Evolutionary conservation across 768 basidiomycete species (phyloP).

Genomic region (Hypholoma fasciculare): DNA sequence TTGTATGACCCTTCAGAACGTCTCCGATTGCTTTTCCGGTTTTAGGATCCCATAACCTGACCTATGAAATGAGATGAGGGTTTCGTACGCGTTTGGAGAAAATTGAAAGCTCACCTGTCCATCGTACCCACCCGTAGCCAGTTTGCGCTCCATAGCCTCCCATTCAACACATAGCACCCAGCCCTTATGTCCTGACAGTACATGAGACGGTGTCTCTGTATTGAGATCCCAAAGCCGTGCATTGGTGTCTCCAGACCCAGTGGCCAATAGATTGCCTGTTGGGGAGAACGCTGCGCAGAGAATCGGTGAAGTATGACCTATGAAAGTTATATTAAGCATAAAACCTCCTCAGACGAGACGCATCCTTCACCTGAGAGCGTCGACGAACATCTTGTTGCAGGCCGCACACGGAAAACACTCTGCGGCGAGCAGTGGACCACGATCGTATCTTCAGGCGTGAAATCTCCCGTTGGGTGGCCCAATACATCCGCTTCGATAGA

Average conservation of each 20-base stretch:
- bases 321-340: constrained; percentile 2
- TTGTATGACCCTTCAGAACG: constrained; percentile 88
- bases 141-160: constrained; percentile 88
- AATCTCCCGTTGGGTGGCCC: constrained; percentile 64
- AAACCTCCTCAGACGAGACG: not conserved
- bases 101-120: constrained; percentile 63
- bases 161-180: constrained; percentile 99
- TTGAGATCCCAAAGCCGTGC: constrained; percentile 93
- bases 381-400: constrained; percentile 92
- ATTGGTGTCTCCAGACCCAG: constrained; percentile 93
- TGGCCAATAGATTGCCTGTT: constrained; percentile 87
- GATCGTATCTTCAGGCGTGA: constrained; percentile 86
- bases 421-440: constrained; percentile 92
- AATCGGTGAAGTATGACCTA: constrained; percentile 91
- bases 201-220: constrained; percentile 89
- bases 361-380: constrained; percentile 74
- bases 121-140: constrained; percentile 95
- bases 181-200: constrained; percentile 84
- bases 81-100: not conserved
- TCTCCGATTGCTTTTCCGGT: constrained; percentile 88
- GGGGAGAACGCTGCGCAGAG: constrained; percentile 96
- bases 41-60: constrained; percentile 91
- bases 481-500: constrained; percentile 85
- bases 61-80: constrained; percentile 31
- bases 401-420: constrained; percentile 91